Conservation (phyloP, 345 rosid species). For the Anacardium occidentale region DNA sequence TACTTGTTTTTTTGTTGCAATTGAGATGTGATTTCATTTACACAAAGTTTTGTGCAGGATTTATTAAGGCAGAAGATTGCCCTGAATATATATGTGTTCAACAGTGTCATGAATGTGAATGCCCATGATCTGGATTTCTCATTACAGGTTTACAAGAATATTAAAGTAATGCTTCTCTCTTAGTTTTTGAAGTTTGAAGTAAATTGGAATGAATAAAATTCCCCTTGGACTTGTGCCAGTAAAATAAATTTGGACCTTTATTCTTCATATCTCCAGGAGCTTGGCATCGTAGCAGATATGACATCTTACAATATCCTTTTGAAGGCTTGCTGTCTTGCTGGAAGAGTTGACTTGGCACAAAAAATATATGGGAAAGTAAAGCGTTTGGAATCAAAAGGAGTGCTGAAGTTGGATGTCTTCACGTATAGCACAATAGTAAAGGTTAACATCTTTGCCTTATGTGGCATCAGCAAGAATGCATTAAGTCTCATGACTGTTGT, state of each 20-base stretch:
- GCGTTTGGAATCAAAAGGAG: slow-evolving; percentile 63
- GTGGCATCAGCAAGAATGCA: slow-evolving; percentile 1
- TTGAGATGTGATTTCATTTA: slow-evolving; percentile 23
- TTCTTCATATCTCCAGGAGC: slow-evolving; percentile 48
- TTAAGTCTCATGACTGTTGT: neutral
- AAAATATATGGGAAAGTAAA: slow-evolving; percentile 71
- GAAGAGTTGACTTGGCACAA: slow-evolving; percentile 79
- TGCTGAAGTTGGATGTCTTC: slow-evolving; percentile 72
- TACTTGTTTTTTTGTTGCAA: neutral
- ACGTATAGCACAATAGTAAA: slow-evolving; percentile 90
- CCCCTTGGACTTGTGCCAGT: neutral
- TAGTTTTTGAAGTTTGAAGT: neutral
- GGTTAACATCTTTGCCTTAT: slow-evolving; percentile 47
- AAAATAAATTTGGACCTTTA: neutral
- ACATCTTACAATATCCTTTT: slow-evolving; percentile 85
- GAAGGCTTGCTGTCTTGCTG: slow-evolving; percentile 86
- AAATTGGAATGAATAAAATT: slow-evolving; percentile 5
- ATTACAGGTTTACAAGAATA: slow-evolving; percentile 58
- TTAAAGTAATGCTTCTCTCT: slow-evolving; percentile 54
- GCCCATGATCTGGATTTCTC: slow-evolving; percentile 74
- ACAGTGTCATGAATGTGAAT: slow-evolving; percentile 93
- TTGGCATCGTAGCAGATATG: slow-evolving; percentile 64
- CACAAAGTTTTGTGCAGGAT: slow-evolving; percentile 55
- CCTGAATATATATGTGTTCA: slow-evolving; percentile 75
- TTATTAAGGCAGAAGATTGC: slow-evolving; percentile 53